Evolutionary conservation across 2,329 filamentous ascomycete species (phyloP).

Genomic region (Diaporthe amygdali): DNA sequence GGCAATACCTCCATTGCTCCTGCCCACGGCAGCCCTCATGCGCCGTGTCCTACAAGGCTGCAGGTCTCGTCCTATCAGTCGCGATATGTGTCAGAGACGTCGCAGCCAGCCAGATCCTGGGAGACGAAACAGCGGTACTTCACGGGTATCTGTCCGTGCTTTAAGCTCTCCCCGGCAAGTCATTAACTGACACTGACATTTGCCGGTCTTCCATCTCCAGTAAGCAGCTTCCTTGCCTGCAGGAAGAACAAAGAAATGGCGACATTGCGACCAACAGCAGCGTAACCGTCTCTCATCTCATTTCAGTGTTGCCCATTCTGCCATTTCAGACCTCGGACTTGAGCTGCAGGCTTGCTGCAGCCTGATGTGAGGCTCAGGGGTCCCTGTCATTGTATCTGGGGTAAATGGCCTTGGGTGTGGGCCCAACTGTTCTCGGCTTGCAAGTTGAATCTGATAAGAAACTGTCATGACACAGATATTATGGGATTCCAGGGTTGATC

Average conservation of each 20-base stretch:
- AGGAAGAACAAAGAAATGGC: not conserved
- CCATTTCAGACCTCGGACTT: not conserved
- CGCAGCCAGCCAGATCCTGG: conserved; percentile 18
- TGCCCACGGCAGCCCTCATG: not conserved
- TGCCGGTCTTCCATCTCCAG: conserved; percentile 1
- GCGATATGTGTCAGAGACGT: conserved; percentile 7
- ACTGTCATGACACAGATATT: not conserved
- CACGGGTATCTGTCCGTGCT: conserved; percentile 14
- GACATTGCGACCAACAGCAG: not conserved
- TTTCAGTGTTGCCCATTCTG: not conserved
- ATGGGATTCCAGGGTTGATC: not conserved
- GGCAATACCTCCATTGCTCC: not conserved
- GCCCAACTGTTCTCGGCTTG: not conserved
- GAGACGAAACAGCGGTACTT: conserved; percentile 17
- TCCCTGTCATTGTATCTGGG: conserved; percentile 1
- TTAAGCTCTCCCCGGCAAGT: conserved; percentile 11
- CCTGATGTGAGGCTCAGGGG: conserved; percentile 13
- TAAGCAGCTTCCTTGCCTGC: not conserved
- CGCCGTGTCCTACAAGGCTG: not conserved
- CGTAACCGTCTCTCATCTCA: not conserved
- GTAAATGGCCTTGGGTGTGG: conserved; percentile 13
- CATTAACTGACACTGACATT: not conserved
- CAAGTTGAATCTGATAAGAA: conserved; percentile 15
- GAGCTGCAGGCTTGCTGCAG: conserved; percentile 18
- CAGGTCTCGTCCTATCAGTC: conserved; percentile 1